Conservation (phyloP, 345 rosid genomes). For the Nephelium lappaceum region DNA sequence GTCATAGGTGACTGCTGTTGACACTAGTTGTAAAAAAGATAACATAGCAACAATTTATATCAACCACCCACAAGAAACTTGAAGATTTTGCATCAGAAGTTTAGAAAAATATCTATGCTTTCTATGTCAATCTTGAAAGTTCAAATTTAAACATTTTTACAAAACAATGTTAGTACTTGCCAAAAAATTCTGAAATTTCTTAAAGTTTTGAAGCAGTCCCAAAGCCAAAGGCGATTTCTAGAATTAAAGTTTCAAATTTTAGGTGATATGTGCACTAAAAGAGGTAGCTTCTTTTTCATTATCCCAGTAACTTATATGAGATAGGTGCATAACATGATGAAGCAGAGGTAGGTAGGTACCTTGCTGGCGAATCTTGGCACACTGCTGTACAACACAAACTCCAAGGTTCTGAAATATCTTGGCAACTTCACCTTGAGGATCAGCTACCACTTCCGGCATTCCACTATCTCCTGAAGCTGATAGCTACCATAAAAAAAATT, state of each 20-base stretch:
- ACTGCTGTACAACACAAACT: slow-evolving; percentile 89
- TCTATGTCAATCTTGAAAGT: neutral
- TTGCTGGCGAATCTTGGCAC: slow-evolving; percentile 97
- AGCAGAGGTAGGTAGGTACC: slow-evolving; percentile 40
- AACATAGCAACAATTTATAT: slow-evolving; percentile 1
- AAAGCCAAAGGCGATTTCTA: neutral
- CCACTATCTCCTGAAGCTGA: slow-evolving; percentile 98
- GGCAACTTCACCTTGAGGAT: slow-evolving; percentile 91
- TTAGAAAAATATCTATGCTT: neutral
- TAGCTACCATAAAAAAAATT: slow-evolving; percentile 43
- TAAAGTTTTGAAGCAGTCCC: neutral
- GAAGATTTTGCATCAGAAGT: neutral
- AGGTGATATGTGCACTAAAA: neutral
- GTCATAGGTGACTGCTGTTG: slow-evolving; percentile 89
- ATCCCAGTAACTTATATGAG: neutral
- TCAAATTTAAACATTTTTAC: neutral
- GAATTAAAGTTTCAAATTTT: neutral
- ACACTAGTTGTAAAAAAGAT: slow-evolving; percentile 48
- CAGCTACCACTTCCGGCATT: slow-evolving; percentile 84
- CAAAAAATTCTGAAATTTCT: neutral
- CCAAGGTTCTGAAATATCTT: slow-evolving; percentile 86
- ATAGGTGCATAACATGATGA: neutral
- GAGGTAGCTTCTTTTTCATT: slow-evolving; percentile 3
- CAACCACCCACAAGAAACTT: neutral
- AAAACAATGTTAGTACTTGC: neutral